phyloP scores from a whole-genome alignment of 2,329 filamentous ascomycete species.

The Monilinia fructicola region DNA sequence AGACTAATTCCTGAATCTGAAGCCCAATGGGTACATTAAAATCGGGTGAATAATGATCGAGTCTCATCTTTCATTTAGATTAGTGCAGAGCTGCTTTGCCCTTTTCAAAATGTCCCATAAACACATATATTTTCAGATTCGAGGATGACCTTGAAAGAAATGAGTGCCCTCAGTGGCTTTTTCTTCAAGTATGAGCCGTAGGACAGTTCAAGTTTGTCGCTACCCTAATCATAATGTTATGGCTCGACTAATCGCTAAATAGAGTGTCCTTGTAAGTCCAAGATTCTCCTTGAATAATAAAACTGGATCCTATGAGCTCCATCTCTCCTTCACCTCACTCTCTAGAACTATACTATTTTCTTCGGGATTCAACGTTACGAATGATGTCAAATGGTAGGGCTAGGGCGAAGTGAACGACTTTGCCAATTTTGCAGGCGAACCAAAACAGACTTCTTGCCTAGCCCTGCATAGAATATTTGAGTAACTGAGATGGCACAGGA shows the following conservation, averaged over 20 bases:
- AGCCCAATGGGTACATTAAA: constrained; percentile 45
- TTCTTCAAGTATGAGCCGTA: constrained; percentile 52
- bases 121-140: constrained; percentile 51
- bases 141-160: constrained; percentile 51
- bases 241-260: not conserved
- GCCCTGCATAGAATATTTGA: not conserved
- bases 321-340: not conserved
- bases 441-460: not conserved
- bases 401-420: constrained; percentile 24
- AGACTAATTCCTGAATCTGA: constrained; percentile 53
- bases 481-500: constrained; percentile 32
- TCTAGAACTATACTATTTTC: too few relatives aligned
- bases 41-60: not conserved
- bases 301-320: too few relatives aligned
- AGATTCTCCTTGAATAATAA: not conserved
- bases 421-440: constrained; percentile 17
- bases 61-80: constrained; percentile 49
- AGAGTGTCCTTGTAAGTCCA: constrained; percentile 7
- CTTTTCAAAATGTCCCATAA: constrained; percentile 49
- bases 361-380: not conserved
- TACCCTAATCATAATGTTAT: not conserved
- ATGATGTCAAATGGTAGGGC: constrained; percentile 8
- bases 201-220: constrained; percentile 39
- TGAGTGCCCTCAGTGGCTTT: constrained; percentile 51
- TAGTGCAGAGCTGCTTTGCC: constrained; percentile 53